These are phyloP conservation scores for Sporothrix sp. DNA, from an alignment of 2,329 filamentous ascomycete genomes.

Conservation along the genomic window DNA sequence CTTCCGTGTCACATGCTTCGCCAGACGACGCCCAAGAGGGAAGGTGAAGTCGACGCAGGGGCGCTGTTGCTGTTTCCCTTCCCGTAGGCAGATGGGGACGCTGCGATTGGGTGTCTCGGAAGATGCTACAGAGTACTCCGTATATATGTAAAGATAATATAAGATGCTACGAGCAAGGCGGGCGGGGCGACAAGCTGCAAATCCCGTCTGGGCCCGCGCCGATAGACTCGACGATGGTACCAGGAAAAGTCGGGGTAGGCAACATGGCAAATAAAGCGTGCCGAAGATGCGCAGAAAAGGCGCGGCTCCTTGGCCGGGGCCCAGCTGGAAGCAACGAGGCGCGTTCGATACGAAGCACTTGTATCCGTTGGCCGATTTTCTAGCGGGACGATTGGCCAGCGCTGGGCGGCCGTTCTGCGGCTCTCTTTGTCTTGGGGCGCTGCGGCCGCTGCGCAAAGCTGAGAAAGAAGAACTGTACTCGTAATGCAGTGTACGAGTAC, in stretches of 20 bases:
- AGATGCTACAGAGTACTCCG: too few relatives aligned
- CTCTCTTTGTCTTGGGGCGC: not conserved
- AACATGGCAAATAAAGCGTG: not conserved
- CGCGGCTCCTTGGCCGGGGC: not conserved
- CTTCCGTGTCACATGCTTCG: conserved; percentile 5
- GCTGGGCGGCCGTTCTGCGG: conserved; percentile 5
- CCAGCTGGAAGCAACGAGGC: too few relatives aligned
- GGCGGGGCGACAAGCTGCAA: not conserved
- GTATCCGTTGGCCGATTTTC: too few relatives aligned
- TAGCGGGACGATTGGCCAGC: too few relatives aligned
- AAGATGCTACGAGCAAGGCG: too few relatives aligned
- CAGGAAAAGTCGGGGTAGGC: conserved; percentile 5
- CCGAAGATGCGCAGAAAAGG: not conserved
- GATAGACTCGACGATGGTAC: conserved; percentile 4
- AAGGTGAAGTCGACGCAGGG: conserved; percentile 1
- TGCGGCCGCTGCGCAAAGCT: too few relatives aligned
- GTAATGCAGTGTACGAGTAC: not conserved
- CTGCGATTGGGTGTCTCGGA: too few relatives aligned
- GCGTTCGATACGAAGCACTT: too few relatives aligned
- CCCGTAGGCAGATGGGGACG: too few relatives aligned
- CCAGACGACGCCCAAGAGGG: conserved; percentile 6
- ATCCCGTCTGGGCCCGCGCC: not conserved
- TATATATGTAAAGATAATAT: too few relatives aligned
- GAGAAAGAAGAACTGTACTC: not conserved
- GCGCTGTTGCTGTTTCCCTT: not conserved